A percentile compares a stretch with the other conserved stretches of the same genome.
phyloP scores from a whole-genome alignment of 306 rosid genomes.

The Fragaria iinumae region DNA sequence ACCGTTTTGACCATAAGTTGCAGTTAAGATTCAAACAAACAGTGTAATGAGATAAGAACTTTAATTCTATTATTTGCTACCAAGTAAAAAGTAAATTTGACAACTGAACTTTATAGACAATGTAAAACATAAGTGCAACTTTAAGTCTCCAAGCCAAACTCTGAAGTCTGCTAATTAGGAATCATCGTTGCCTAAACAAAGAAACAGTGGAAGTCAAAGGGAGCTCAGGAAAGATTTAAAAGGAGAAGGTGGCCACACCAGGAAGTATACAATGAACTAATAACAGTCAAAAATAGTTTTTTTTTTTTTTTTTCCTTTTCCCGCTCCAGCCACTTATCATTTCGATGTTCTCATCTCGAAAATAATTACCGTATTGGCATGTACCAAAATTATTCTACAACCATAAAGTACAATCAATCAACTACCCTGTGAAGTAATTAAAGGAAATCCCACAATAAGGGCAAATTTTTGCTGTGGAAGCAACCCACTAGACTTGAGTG shows the following conservation, averaged over 20 bases:
- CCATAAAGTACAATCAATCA: not conserved
- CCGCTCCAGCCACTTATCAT: not conserved
- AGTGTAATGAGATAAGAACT: not conserved
- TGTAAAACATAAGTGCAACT: constrained; percentile 31
- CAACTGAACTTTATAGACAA: constrained; percentile 29
- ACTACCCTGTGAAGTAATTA: not conserved
- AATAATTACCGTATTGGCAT: not conserved
- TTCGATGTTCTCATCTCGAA: not conserved
- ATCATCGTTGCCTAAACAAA: constrained; percentile 75
- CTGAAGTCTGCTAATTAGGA: constrained; percentile 45
- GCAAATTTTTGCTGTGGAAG: not conserved
- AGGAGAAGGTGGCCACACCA: not conserved
- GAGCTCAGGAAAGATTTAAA: constrained; percentile 13
- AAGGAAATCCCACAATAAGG: not conserved
- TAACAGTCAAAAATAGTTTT: not conserved
- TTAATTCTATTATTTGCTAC: not conserved
- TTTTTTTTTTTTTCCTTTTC: not conserved
- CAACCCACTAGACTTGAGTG: not conserved
- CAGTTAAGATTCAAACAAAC: not conserved
- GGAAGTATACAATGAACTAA: not conserved
- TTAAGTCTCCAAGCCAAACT: constrained; percentile 57
- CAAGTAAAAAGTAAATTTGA: constrained; percentile 3
- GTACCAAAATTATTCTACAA: not conserved
- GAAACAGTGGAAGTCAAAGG: constrained; percentile 51
- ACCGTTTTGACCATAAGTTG: not conserved